Percentiles rank a stretch among this genome's conserved stretches.
Conservation (phyloP, 331 rosid species). For the Erythrophleum ivorense region DNA sequence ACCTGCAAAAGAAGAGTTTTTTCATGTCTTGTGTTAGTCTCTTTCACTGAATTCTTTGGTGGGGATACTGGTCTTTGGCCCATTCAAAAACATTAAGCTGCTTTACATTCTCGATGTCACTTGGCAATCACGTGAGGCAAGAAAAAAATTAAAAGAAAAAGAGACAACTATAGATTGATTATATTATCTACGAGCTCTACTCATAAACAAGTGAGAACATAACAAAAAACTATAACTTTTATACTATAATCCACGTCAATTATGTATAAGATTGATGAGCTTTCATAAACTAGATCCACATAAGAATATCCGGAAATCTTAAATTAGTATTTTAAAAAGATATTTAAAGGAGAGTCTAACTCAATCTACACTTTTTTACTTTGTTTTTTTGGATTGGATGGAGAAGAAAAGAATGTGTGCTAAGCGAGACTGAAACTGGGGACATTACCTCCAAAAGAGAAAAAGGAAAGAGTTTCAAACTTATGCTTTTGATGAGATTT, state of each 20-base stretch:
- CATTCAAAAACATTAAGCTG: slow-evolving; percentile 51
- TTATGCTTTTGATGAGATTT: slow-evolving; percentile 32
- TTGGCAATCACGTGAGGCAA: slow-evolving; percentile 39
- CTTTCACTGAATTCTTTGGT: slow-evolving; percentile 59
- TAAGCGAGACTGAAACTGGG: slow-evolving; percentile 42
- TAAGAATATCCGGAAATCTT: too few species aligned
- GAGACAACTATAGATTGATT: not conserved
- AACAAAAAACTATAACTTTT: too few species aligned
- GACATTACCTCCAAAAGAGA: slow-evolving; percentile 20
- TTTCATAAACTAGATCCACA: too few species aligned
- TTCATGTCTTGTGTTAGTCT: slow-evolving; percentile 53
- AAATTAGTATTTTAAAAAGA: not conserved
- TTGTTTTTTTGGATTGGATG: slow-evolving; percentile 40
- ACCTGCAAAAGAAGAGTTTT: slow-evolving; percentile 60
- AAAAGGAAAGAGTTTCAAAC: slow-evolving; percentile 27
- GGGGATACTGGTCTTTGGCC: slow-evolving; percentile 45
- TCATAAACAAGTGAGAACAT: too few species aligned
- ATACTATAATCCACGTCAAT: too few species aligned
- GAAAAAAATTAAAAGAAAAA: slow-evolving; percentile 11
- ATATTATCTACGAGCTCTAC: too few species aligned
- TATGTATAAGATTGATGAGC: too few species aligned
- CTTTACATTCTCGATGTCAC: slow-evolving; percentile 49
- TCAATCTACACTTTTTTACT: not conserved
- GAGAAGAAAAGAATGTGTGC: slow-evolving; percentile 49
- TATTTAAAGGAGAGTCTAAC: not conserved